These are phyloP conservation scores for Colletotrichum karsti DNA, from an alignment of 2,329 filamentous ascomycete species.

Conservation along the genomic window DNA sequence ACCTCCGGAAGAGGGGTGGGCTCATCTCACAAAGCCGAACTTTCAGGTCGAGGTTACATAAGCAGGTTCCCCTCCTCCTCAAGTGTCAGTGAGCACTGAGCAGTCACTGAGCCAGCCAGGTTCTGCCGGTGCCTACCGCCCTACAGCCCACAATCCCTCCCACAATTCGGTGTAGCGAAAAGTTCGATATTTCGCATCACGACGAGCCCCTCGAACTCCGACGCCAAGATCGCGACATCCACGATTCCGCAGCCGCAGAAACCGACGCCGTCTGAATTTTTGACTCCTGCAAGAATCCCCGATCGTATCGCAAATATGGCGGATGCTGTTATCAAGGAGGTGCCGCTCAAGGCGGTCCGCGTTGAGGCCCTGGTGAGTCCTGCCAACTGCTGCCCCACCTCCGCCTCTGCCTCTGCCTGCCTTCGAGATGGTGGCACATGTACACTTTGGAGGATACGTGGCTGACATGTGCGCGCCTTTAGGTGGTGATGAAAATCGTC, in stretches of 20 bases:
- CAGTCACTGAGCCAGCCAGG: neutral
- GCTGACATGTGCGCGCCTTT: constrained; percentile 32
- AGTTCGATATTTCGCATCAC: constrained; percentile 51
- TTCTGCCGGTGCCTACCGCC: constrained; percentile 50
- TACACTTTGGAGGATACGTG: neutral
- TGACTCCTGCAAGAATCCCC: constrained; percentile 30
- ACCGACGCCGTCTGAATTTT: constrained; percentile 32
- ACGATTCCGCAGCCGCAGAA: constrained; percentile 37
- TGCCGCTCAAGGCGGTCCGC: constrained; percentile 85
- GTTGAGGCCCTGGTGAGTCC: constrained; percentile 88
- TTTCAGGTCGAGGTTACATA: neutral
- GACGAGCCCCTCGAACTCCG: constrained; percentile 19
- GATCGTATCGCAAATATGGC: constrained; percentile 58
- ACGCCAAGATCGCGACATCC: constrained; percentile 30
- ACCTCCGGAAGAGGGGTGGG: neutral
- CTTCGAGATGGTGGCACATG: neutral
- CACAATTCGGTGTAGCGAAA: constrained; percentile 52
- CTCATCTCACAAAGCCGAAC: neutral
- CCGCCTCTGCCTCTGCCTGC: constrained; percentile 36
- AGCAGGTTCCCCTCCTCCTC: neutral
- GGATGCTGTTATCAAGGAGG: constrained; percentile 67
- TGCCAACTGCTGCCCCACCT: constrained; percentile 44
- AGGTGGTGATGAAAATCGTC: constrained; percentile 98
- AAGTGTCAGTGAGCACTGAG: neutral
- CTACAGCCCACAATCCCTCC: constrained; percentile 49